phyloP scores from a whole-genome alignment of 2,329 filamentous ascomycete genomes.

The Hysterium pulicare region DNA sequence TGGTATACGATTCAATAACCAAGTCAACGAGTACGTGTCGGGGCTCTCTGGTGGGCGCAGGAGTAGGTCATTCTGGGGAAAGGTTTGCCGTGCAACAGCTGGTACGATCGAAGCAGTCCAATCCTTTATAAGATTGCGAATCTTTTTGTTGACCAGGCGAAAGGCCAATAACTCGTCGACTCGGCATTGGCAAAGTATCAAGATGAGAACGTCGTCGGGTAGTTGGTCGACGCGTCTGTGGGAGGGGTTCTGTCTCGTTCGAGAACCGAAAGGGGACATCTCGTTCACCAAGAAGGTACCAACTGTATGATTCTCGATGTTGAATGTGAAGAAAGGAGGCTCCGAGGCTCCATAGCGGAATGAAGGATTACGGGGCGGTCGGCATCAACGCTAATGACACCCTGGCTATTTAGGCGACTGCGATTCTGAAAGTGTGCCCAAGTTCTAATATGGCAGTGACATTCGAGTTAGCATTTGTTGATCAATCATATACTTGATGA shows the following conservation, averaged over 20 bases:
- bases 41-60: conserved; percentile 9
- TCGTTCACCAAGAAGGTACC: too few species aligned
- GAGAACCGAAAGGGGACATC: not conserved
- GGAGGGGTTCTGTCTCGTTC: not conserved
- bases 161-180: conserved; percentile 26
- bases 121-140: conserved; percentile 20
- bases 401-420: not conserved
- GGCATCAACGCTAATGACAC: not conserved
- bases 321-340: not conserved
- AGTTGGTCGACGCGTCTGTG: conserved; percentile 12
- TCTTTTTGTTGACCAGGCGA: conserved; percentile 17
- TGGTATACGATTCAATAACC: conserved; percentile 26
- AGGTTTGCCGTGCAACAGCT: conserved; percentile 23
- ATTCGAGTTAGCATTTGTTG: too few species aligned
- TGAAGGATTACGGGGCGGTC: not conserved
- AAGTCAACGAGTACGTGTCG: conserved; percentile 13
- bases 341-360: not conserved
- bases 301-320: too few species aligned
- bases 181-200: conserved; percentile 23
- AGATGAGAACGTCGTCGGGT: conserved; percentile 30
- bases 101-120: conserved; percentile 27
- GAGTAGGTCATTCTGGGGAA: conserved; percentile 18
- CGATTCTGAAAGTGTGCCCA: too few species aligned
- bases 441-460: too few species aligned
- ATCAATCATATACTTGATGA: too few species aligned